A percentile compares a stretch with the other conserved stretches of the same genome.
These are phyloP conservation scores for Cystofilobasidium capitatum DNA, from an alignment of 768 basidiomycete genomes.

Conservation along the genomic window DNA sequence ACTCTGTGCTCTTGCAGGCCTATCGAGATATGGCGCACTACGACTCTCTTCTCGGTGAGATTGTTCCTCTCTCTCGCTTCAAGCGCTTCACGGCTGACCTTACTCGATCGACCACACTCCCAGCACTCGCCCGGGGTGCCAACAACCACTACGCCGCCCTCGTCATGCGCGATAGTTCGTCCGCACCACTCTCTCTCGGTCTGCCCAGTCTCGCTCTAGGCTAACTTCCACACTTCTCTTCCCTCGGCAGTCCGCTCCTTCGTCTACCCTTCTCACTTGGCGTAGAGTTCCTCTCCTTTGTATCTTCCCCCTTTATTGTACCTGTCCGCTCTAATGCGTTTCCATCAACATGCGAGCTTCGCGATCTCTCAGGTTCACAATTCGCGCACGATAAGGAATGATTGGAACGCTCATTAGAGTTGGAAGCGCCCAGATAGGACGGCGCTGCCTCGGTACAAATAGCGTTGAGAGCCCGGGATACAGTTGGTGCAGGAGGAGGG, in stretches of 20 bases:
- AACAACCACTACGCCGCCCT: neutral
- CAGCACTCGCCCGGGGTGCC: neutral
- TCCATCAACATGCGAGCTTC: too few species aligned
- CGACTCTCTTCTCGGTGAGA: neutral
- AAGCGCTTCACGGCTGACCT: neutral
- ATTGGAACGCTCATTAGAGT: too few species aligned
- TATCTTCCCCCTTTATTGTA: too few species aligned
- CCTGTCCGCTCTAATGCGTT: too few species aligned
- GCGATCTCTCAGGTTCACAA: too few species aligned
- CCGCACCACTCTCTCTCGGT: neutral
- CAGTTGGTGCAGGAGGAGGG: too few species aligned
- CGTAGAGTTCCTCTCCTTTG: too few species aligned
- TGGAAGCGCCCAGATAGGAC: too few species aligned
- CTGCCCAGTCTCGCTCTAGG: neutral
- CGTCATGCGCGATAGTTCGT: constrained; percentile 1
- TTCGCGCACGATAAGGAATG: too few species aligned
- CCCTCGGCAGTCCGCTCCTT: neutral
- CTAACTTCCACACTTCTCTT: neutral
- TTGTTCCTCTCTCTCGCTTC: neutral
- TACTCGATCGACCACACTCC: neutral
- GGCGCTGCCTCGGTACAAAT: too few species aligned
- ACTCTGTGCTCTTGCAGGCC: neutral
- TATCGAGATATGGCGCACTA: neutral
- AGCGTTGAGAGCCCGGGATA: too few species aligned
- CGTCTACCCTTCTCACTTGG: neutral